A percentile compares a stretch with the other conserved stretches of the same genome.
Conservation (phyloP, 495 filamentous ascomycete genomes). For the Penicillium steckii region DNA sequence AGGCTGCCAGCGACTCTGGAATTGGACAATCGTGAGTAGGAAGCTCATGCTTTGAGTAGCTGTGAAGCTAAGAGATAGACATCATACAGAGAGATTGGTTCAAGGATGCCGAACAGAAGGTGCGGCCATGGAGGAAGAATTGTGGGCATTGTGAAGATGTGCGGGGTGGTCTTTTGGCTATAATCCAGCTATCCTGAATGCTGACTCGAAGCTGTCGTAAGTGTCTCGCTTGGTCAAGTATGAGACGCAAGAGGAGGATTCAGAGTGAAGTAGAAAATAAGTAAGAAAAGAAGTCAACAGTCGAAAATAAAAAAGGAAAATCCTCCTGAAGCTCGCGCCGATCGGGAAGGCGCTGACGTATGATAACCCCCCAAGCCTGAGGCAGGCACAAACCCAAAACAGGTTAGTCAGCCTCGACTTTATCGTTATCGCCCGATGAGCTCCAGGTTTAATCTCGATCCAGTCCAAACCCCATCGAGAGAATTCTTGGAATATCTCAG, state of each 20-base stretch:
- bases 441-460: no score
- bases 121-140: conserved; percentile 44
- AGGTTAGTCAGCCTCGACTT: background rate
- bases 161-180: no score
- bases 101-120: conserved; percentile 52
- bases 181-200: no score
- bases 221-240: no score
- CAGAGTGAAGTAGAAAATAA: no score
- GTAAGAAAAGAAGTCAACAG: no score
- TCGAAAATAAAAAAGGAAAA: no score
- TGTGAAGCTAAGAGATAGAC: conserved; percentile 2
- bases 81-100: conserved; percentile 66
- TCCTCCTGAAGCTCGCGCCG: background rate
- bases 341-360: background rate
- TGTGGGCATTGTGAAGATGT: conserved; percentile 26
- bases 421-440: background rate
- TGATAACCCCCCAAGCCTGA: background rate
- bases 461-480: no score
- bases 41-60: conserved; percentile 5
- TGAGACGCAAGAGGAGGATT: no score
- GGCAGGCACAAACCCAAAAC: background rate
- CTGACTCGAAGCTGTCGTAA: no score
- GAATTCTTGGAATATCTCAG: no score
- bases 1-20: conserved; percentile 55
- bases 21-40: conserved; percentile 5